Percentiles rank a stretch among this genome's conserved stretches.
These are phyloP conservation scores for Hylodesmum podocarpum DNA, from an alignment of 306 rosid species.

Conservation along the genomic window DNA sequence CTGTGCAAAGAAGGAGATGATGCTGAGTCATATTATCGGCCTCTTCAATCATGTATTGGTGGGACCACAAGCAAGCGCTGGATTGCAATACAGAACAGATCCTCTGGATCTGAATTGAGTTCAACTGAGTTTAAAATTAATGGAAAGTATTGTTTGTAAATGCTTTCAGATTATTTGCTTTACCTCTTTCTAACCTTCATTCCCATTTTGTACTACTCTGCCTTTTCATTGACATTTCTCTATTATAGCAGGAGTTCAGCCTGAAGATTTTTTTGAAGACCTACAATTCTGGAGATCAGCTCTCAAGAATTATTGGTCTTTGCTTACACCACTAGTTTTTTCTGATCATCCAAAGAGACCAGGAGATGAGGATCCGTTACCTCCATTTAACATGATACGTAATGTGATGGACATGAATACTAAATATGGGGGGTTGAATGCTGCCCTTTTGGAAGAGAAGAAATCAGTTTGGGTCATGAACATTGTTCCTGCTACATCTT, in stretches of 20 bases:
- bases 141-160: slow-evolving; percentile 62
- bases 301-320: slow-evolving; percentile 76
- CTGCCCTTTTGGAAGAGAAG: slow-evolving; percentile 71
- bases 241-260: slow-evolving; percentile 62
- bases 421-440: slow-evolving; percentile 73
- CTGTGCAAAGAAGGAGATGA: slow-evolving; percentile 63
- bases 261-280: slow-evolving; percentile 69
- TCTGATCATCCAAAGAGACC: slow-evolving; percentile 96
- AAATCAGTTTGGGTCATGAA: slow-evolving; percentile 95
- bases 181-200: neutral
- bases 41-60: slow-evolving; percentile 71
- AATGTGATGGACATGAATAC: slow-evolving; percentile 94
- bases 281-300: slow-evolving; percentile 60
- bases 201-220: neutral
- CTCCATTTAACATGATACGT: slow-evolving; percentile 86
- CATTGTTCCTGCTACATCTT: slow-evolving; percentile 66
- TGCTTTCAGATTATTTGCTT: slow-evolving; percentile 11
- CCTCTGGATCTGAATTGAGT: slow-evolving; percentile 53
- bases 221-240: slow-evolving; percentile 31
- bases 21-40: slow-evolving; percentile 57
- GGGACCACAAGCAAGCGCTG: slow-evolving; percentile 72
- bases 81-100: slow-evolving; percentile 77
- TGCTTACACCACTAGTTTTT: slow-evolving; percentile 86
- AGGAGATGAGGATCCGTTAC: slow-evolving; percentile 90
- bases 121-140: slow-evolving; percentile 66